These are phyloP conservation scores for Suillus variegatus DNA, from an alignment of 768 basidiomycete species.

Conservation along the genomic window DNA sequence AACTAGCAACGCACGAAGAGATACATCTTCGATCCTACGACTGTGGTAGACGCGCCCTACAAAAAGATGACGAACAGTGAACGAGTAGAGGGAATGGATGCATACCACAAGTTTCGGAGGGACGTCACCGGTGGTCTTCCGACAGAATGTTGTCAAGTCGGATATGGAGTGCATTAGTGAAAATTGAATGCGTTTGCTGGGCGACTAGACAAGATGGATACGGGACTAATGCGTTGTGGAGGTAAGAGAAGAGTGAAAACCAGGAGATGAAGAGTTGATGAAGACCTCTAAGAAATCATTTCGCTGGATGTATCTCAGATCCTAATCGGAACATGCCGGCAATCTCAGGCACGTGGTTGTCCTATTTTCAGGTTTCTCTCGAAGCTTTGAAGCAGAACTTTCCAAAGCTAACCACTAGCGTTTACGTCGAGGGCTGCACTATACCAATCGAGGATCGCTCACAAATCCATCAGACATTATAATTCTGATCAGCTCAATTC, in stretches of 20 bases:
- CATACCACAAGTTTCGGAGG: conserved; percentile 87
- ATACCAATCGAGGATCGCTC: background rate
- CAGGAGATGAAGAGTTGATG: conserved; percentile 3
- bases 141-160: conserved; percentile 84
- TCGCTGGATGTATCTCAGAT: conserved; percentile 29
- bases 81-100: conserved; percentile 12
- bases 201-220: conserved; percentile 7
- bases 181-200: conserved; percentile 1
- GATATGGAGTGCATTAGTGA: conserved; percentile 74
- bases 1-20: conserved; percentile 65
- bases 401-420: conserved; percentile 1
- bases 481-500: background rate
- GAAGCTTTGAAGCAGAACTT: background rate
- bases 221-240: conserved; percentile 15
- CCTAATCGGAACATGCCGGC: conserved; percentile 25
- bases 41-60: conserved; percentile 89
- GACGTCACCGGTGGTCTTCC: conserved; percentile 82
- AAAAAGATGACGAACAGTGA: conserved; percentile 3
- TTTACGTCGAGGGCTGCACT: background rate
- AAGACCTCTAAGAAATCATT: conserved; percentile 6
- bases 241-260: conserved; percentile 18
- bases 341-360: conserved; percentile 3
- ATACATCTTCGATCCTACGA: conserved; percentile 85
- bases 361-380: background rate
- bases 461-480: background rate